These are phyloP conservation scores for Beauveria scarabaeidicola DNA, from an alignment of 2,329 filamentous ascomycete species.

Conservation along the genomic window DNA sequence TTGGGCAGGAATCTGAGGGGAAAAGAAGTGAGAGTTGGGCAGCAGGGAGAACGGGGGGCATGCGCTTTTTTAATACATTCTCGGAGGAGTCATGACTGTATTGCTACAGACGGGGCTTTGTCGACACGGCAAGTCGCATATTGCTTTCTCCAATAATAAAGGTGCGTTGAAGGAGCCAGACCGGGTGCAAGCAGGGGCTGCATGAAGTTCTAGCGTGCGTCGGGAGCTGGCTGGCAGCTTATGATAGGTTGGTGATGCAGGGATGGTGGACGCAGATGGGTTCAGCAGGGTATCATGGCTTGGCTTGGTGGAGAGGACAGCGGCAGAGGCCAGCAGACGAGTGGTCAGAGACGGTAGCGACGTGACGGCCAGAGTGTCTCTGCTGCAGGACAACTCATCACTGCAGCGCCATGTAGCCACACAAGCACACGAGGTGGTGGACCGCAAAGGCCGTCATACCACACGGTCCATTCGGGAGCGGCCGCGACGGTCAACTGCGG, in stretches of 20 bases:
- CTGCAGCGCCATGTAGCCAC: conserved; percentile 10
- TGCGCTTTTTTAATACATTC: conserved; percentile 30
- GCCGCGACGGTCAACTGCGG: conserved; percentile 9
- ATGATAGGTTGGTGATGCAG: conserved; percentile 6
- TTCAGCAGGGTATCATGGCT: conserved; percentile 12
- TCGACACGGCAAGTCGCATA: conserved; percentile 7
- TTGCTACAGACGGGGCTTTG: conserved; percentile 1
- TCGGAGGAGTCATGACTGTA: background rate
- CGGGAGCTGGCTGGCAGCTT: background rate
- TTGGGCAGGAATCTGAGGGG: conserved; percentile 26
- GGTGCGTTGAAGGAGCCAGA: conserved; percentile 2
- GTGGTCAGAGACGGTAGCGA: conserved; percentile 1
- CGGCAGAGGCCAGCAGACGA: background rate
- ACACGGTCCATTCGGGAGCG: conserved; percentile 4
- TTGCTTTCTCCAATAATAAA: conserved; percentile 9
- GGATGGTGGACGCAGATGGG: background rate
- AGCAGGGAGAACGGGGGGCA: conserved; percentile 26
- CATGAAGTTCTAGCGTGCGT: conserved; percentile 4
- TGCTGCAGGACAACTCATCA: conserved; percentile 13
- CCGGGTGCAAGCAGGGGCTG: conserved; percentile 6
- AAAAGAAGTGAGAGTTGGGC: conserved; percentile 29
- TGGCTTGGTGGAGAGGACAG: conserved; percentile 6
- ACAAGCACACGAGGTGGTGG: background rate
- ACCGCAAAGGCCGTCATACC: background rate
- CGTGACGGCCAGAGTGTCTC: conserved; percentile 8